Evolutionary conservation across 805 yeast species (phyloP).

Genomic region (Candida ipomoeae): DNA sequence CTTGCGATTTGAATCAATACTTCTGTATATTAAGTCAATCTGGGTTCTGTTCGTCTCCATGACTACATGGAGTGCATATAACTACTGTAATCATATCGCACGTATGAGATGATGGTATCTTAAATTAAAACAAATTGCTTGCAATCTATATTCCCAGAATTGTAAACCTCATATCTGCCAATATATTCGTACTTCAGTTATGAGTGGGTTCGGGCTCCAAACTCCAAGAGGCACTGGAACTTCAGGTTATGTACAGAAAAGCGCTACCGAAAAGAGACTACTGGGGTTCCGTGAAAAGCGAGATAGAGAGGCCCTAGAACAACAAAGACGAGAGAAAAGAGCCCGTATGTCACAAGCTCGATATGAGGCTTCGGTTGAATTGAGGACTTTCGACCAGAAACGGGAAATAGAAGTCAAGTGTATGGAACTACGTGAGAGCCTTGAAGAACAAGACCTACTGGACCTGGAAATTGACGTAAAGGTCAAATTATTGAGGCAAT

Average conservation of each 20-base stretch:
- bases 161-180: background rate
- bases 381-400: constrained; percentile 32
- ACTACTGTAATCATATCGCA: background rate
- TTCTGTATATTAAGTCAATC: background rate
- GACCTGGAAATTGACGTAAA: constrained; percentile 25
- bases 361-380: constrained; percentile 17
- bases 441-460: constrained; percentile 45
- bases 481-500: constrained; percentile 1
- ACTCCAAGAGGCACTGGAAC: constrained; percentile 62
- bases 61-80: background rate
- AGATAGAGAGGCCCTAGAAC: constrained; percentile 17
- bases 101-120: background rate
- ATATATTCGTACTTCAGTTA: background rate
- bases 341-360: constrained; percentile 11
- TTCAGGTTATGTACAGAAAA: constrained; percentile 56
- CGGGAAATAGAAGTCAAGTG: constrained; percentile 44
- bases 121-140: background rate
- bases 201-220: constrained; percentile 50
- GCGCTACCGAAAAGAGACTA: constrained; percentile 22
- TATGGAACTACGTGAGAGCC: constrained; percentile 45
- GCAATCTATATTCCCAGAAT: background rate
- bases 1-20: background rate
- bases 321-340: constrained; percentile 14
- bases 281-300: constrained; percentile 29
- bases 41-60: no score